Percentiles rank a stretch among this genome's conserved stretches.
These are phyloP conservation scores for Aureobasidium lini DNA, from an alignment of 2,329 filamentous ascomycete species.

Conservation along the genomic window DNA sequence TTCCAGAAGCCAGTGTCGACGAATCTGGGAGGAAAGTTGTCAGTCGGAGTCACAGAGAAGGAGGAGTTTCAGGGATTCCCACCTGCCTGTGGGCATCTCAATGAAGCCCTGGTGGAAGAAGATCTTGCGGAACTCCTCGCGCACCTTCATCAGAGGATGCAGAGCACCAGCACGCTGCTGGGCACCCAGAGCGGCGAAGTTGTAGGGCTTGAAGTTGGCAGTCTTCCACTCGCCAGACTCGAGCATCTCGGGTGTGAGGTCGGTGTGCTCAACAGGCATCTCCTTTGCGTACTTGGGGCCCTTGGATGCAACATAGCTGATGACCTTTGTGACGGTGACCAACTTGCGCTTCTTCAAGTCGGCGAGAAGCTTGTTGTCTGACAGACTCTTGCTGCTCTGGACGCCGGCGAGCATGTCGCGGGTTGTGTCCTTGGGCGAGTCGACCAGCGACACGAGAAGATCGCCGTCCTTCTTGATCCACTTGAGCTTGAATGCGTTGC, in stretches of 20 bases:
- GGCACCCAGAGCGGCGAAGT: conserved; percentile 66
- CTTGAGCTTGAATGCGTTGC: conserved; percentile 78
- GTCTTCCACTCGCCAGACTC: conserved; percentile 84
- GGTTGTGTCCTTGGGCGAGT: conserved; percentile 74
- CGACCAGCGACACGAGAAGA: conserved; percentile 46
- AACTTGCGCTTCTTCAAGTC: conserved; percentile 93
- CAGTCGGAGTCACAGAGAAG: not conserved
- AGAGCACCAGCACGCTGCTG: conserved; percentile 45
- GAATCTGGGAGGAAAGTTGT: conserved; percentile 43
- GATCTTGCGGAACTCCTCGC: conserved; percentile 90
- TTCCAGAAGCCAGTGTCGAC: conserved; percentile 99
- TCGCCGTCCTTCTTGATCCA: conserved; percentile 59
- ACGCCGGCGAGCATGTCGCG: conserved; percentile 68
- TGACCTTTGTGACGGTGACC: conserved; percentile 72
- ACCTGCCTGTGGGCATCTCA: conserved; percentile 90
- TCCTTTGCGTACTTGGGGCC: conserved; percentile 82
- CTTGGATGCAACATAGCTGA: conserved; percentile 77
- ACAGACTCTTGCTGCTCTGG: conserved; percentile 58
- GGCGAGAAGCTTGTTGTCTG: conserved; percentile 66
- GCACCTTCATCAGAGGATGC: conserved; percentile 76
- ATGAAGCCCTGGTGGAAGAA: conserved; percentile 99
- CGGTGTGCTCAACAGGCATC: conserved; percentile 87
- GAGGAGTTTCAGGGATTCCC: conserved; percentile 16
- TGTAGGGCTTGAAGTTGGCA: conserved; percentile 77
- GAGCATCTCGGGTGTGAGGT: conserved; percentile 91